Evolutionary conservation across 2,329 filamentous ascomycete species (phyloP), one percentile per base, ranked within the genome.

Genomic region (Diaporthe destruens): DNA sequence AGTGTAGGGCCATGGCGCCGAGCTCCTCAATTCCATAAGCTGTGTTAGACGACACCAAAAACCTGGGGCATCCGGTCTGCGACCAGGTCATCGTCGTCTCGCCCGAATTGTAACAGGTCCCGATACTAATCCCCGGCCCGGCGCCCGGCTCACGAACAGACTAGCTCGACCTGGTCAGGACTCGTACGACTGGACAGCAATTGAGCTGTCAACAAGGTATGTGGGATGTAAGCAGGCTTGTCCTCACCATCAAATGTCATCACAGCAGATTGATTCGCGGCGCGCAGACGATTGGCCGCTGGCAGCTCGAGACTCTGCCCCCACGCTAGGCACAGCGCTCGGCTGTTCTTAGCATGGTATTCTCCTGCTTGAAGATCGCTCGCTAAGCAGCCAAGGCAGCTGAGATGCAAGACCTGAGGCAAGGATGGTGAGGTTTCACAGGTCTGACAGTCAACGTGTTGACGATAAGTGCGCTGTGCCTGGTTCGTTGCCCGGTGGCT

Each of bases 211-310:
- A 34, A 72, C 55, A 42, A n/a, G 56, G 49, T 51, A 42, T 42
- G 66, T 44, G 25, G 42, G 14, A 29, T 53, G 7, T 51, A 8
- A 23, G 25, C 42, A 53, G 23, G 68, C 57, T 59, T 34, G 51
- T 25, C 56, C 36, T 59, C 23, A 23, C 25, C 36, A 36, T 55
- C 39, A 53, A 59, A 25, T 61, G 56, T 55, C 71, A 56, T 29
- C 23, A n/a, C 25, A 23, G 16, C 71, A 72, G 55, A 57, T 69
- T 69, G 66, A 72, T 72, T 66, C 18, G 66, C 66, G 12, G 32
- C 9, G 6, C 23, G 61, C 61, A 34, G 8, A 47, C 61, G 18
- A 39, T 34, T 44, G 29, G 25, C 20, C 44, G 32, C 61, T 66
- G 32, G n/a, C 11, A n/a, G 1, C 7, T 66, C 47, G 1, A 39